These are phyloP conservation scores for Saturnispora hagleri DNA, from an alignment of 805 yeast species.

Conservation along the genomic window DNA sequence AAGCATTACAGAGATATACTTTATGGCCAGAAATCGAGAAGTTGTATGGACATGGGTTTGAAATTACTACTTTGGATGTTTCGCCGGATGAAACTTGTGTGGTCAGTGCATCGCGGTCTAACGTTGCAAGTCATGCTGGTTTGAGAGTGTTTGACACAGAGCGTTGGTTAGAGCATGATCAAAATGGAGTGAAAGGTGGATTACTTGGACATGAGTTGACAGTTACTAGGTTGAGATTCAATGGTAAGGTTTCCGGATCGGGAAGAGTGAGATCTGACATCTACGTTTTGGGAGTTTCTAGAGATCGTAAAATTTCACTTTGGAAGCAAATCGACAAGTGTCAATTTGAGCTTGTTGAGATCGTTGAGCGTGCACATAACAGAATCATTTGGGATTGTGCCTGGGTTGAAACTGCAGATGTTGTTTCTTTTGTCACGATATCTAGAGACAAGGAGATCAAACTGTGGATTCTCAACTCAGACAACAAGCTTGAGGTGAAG, in stretches of 20 bases:
- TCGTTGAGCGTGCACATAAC: slow-evolving; percentile 66
- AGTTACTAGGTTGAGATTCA: slow-evolving; percentile 68
- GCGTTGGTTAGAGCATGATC: slow-evolving; percentile 51
- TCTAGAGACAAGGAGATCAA: slow-evolving; percentile 77
- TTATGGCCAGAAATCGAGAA: slow-evolving; percentile 94
- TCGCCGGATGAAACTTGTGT: slow-evolving; percentile 53
- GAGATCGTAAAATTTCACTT: slow-evolving; percentile 79
- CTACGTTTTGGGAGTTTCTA: slow-evolving; percentile 59
- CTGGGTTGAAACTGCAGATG: slow-evolving; percentile 58
- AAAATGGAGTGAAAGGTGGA: slow-evolving; percentile 26
- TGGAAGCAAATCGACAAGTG: slow-evolving; percentile 43
- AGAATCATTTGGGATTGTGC: slow-evolving; percentile 94
- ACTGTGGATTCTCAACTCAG: slow-evolving; percentile 42
- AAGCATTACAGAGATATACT: slow-evolving; percentile 82
- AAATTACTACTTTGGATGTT: slow-evolving; percentile 69
- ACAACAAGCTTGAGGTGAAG: slow-evolving; percentile 26
- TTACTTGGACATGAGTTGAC: slow-evolving; percentile 73
- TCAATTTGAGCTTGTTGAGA: slow-evolving; percentile 20
- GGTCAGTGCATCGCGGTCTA: slow-evolving; percentile 90
- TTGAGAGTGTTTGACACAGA: slow-evolving; percentile 61
- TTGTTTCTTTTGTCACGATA: slow-evolving; percentile 59
- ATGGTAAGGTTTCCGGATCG: slow-evolving; percentile 45
- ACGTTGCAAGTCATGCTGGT: slow-evolving; percentile 75
- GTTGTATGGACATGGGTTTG: slow-evolving; percentile 96
- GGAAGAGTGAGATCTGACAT: slow-evolving; percentile 12